These are phyloP conservation scores for Protomyces gravidus DNA, from an alignment of 1,139 yeast genomes.

Conservation along the genomic window DNA sequence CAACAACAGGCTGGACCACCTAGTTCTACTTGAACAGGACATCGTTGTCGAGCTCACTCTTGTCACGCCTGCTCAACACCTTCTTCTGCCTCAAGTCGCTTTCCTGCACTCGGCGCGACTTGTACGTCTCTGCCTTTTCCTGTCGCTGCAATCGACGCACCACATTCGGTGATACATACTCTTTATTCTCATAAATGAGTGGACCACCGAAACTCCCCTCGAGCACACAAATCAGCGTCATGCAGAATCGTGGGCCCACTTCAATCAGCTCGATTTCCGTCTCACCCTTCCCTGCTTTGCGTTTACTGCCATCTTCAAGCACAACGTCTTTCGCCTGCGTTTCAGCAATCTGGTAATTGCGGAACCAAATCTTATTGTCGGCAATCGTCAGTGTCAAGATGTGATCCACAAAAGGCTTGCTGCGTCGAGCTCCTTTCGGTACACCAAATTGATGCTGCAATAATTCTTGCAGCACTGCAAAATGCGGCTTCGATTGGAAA, in stretches of 20 bases:
- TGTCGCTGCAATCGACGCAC: slow-evolving; percentile 85
- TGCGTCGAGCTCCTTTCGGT: slow-evolving; percentile 90
- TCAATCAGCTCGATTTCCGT: slow-evolving; percentile 64
- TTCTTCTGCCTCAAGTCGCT: slow-evolving; percentile 12
- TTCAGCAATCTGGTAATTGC: slow-evolving; percentile 79
- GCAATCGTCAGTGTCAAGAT: slow-evolving; percentile 89
- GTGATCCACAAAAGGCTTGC: slow-evolving; percentile 93
- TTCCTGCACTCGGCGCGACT: slow-evolving; percentile 14
- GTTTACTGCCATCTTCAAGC: slow-evolving; percentile 43
- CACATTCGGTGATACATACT: slow-evolving; percentile 91
- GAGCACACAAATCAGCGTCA: slow-evolving; percentile 83
- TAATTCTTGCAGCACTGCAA: slow-evolving; percentile 74
- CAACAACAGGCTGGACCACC: neutral
- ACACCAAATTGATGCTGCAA: slow-evolving; percentile 87
- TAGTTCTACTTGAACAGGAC: slow-evolving; percentile 13
- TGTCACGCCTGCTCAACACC: slow-evolving; percentile 10
- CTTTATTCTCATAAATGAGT: slow-evolving; percentile 92
- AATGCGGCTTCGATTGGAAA: slow-evolving; percentile 64
- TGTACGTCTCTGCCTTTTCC: slow-evolving; percentile 75
- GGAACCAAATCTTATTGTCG: slow-evolving; percentile 91
- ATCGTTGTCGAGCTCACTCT: slow-evolving; percentile 22
- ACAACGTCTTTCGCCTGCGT: slow-evolving; percentile 58
- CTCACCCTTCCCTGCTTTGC: slow-evolving; percentile 39
- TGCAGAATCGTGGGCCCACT: slow-evolving; percentile 94
- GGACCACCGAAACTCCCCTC: slow-evolving; percentile 99